Conservation (phyloP, 371 early-diverging fungal species). For the Rhizopus stolonifer region DNA sequence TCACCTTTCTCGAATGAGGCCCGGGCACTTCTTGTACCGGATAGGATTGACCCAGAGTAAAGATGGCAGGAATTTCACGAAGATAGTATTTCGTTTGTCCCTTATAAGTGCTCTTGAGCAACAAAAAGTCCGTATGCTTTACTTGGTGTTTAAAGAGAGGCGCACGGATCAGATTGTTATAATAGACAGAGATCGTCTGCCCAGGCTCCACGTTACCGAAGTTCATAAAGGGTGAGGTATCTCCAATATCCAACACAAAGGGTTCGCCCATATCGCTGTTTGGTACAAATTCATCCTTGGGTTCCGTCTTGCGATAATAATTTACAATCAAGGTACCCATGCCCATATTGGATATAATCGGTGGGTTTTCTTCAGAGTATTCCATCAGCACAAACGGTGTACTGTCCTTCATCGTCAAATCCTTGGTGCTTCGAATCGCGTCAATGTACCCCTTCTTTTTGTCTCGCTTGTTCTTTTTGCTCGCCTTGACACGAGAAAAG, state of each 20-base stretch:
- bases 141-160: constrained; percentile 90
- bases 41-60: constrained; percentile 95
- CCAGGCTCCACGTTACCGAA: constrained; percentile 97
- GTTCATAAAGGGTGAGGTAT: constrained; percentile 96
- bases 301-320: constrained; percentile 96
- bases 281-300: constrained; percentile 78
- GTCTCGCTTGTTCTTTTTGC: constrained; percentile 75
- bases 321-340: constrained; percentile 98
- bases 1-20: constrained; percentile 97
- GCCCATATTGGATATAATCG: constrained; percentile 91
- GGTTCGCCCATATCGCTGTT: constrained; percentile 83
- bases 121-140: constrained; percentile 80
- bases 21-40: constrained; percentile 96
- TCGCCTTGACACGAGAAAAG: constrained; percentile 72
- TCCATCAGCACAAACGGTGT: constrained; percentile 89
- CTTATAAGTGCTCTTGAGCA: constrained; percentile 77
- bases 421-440: constrained; percentile 81
- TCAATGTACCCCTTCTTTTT: constrained; percentile 74
- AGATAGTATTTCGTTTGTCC: constrained; percentile 79
- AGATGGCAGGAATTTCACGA: constrained; percentile 84
- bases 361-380: constrained; percentile 99
- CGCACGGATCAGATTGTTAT: constrained; percentile 97
- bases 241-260: constrained; percentile 89
- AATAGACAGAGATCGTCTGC: constrained; percentile 81
- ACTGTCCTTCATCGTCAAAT: constrained; percentile 90